A percentile compares a stretch with the other conserved stretches of the same genome.
phyloP scores from a whole-genome alignment of 2,329 filamentous ascomycete genomes.

The Colletotrichum tropicicola region DNA sequence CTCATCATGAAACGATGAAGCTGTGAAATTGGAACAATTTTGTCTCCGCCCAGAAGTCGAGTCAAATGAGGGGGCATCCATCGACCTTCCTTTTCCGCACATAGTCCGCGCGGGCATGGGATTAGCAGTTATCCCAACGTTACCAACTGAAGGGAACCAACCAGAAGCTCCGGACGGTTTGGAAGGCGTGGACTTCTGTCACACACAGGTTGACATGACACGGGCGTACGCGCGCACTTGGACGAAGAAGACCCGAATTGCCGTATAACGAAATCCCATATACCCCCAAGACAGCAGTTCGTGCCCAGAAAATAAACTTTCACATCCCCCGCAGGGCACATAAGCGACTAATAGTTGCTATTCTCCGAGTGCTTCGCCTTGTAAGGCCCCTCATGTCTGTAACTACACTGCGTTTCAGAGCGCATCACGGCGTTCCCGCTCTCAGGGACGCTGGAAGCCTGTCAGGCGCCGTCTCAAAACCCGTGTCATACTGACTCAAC shows the following conservation, averaged over 20 bases:
- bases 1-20: too few relatives aligned
- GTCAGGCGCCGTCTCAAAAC: not conserved
- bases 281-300: not conserved
- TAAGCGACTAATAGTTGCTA: not conserved
- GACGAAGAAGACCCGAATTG: not conserved
- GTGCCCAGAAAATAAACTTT: conserved; percentile 3
- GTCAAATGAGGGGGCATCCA: too few relatives aligned
- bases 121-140: too few relatives aligned
- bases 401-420: conserved; percentile 14
- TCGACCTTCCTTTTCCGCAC: too few relatives aligned
- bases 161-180: too few relatives aligned
- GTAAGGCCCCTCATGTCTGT: conserved; percentile 1
- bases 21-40: too few relatives aligned
- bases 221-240: not conserved
- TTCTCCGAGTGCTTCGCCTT: not conserved
- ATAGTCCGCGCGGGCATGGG: too few relatives aligned
- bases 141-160: too few relatives aligned
- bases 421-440: not conserved
- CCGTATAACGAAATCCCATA: not conserved
- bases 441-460: not conserved
- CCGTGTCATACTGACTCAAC: not conserved
- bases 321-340: not conserved
- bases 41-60: too few relatives aligned
- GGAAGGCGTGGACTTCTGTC: too few relatives aligned
- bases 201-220: not conserved